phyloP scores from a whole-genome alignment of 148 eudicot species.

The Oxyria digyna region DNA sequence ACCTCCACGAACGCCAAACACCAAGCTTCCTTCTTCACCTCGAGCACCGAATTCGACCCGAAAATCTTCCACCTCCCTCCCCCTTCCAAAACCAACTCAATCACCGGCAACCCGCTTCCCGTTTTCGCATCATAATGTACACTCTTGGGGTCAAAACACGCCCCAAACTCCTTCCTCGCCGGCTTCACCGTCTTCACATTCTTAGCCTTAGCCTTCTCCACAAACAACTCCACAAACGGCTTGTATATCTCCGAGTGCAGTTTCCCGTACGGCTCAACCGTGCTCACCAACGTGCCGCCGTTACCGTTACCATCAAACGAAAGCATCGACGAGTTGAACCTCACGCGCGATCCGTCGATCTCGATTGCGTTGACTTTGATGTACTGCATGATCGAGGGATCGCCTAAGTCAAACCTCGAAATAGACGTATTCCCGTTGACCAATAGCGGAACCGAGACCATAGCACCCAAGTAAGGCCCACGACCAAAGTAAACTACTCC shows the following conservation, averaged over 20 bases:
- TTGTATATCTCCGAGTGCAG: slow-evolving; percentile 28
- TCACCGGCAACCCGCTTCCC: slow-evolving; percentile 29
- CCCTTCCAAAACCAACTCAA: slow-evolving; percentile 28
- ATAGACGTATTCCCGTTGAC: slow-evolving; percentile 22
- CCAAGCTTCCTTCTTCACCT: neutral
- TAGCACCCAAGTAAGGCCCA: slow-evolving; percentile 15
- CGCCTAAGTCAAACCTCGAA: slow-evolving; percentile 15
- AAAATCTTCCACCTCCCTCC: slow-evolving; percentile 9
- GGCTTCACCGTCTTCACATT: slow-evolving; percentile 11
- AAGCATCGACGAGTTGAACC: slow-evolving; percentile 18
- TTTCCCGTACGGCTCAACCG: slow-evolving; percentile 26
- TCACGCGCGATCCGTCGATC: slow-evolving; percentile 16
- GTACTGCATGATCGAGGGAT: slow-evolving; percentile 23
- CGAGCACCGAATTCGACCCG: slow-evolving; percentile 8
- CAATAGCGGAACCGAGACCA: slow-evolving; percentile 21
- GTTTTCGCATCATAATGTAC: slow-evolving; percentile 5
- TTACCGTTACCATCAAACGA: slow-evolving; percentile 12
- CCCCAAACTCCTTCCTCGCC: slow-evolving; percentile 27
- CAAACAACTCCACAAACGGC: slow-evolving; percentile 22
- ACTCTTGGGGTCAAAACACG: slow-evolving; percentile 26
- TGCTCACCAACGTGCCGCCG: slow-evolving; percentile 28
- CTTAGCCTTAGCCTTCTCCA: slow-evolving; percentile 21
- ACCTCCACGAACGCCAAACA: slow-evolving; percentile 6
- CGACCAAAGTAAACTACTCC: slow-evolving; percentile 29
- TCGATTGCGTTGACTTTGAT: slow-evolving; percentile 22